Conservation (phyloP, 2,329 filamentous ascomycete genomes). For the Diaporthe vexans region DNA sequence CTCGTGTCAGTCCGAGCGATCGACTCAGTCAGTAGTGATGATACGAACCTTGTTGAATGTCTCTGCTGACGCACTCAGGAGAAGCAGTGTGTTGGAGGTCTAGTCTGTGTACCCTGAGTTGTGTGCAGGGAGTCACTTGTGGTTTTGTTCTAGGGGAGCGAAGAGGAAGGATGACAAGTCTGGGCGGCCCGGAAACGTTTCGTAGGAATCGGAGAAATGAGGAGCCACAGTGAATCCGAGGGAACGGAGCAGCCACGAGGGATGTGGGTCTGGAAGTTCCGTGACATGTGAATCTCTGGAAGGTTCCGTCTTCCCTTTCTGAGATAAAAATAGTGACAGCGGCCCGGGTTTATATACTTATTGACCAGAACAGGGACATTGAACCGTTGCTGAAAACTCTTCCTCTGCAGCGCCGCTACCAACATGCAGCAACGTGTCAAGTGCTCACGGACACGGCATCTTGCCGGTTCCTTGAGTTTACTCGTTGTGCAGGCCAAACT, state of each 20-base stretch:
- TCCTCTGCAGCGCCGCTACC: constrained; percentile 12
- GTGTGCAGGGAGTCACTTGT: constrained; percentile 34
- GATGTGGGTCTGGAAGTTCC: constrained; percentile 22
- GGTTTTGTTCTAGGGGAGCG: constrained; percentile 21
- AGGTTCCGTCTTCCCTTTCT: constrained; percentile 20
- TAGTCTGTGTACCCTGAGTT: neutral
- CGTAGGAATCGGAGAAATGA: constrained; percentile 29
- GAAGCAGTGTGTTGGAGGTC: neutral
- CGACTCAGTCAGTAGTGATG: neutral
- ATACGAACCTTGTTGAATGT: constrained; percentile 7
- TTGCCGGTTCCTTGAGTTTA: constrained; percentile 2
- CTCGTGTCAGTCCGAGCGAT: constrained; percentile 20
- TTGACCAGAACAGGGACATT: neutral
- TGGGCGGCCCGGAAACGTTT: constrained; percentile 23
- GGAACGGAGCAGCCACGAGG: constrained; percentile 25
- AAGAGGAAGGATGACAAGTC: neutral
- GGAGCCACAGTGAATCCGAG: constrained; percentile 24
- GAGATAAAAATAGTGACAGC: constrained; percentile 24
- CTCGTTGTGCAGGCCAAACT: constrained; percentile 25
- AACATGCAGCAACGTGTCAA: constrained; percentile 26
- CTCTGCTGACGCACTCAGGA: neutral
- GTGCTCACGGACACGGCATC: constrained; percentile 13
- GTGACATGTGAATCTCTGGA: constrained; percentile 30
- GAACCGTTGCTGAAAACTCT: neutral
- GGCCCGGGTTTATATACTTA: neutral